Evolutionary conservation across 371 early-diverging fungal species (phyloP).

Genomic region (Phascolomyces articulosus): DNA sequence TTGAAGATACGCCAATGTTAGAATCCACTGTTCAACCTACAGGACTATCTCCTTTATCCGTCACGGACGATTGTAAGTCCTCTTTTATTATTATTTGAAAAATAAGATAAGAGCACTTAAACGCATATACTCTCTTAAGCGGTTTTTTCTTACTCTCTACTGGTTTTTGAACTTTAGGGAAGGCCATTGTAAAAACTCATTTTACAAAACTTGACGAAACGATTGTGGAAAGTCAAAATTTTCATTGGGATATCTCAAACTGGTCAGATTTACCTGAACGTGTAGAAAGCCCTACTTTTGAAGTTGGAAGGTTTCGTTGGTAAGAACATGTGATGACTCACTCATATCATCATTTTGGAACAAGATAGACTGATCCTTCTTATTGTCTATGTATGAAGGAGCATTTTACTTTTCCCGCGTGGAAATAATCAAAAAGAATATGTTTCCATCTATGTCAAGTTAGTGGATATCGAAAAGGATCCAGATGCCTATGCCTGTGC

Average conservation of each 20-base stretch:
- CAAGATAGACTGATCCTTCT: too few relatives aligned
- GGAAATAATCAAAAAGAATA: not conserved
- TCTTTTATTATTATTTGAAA: not conserved
- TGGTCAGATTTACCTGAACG: slow-evolving; percentile 28
- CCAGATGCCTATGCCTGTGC: slow-evolving; percentile 1
- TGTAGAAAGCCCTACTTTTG: not conserved
- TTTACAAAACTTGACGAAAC: slow-evolving; percentile 33
- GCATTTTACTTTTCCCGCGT: not conserved
- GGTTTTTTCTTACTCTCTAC: not conserved
- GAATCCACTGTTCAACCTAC: not conserved
- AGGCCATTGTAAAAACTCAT: not conserved
- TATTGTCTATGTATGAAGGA: not conserved
- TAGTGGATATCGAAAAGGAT: not conserved
- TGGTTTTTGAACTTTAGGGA: not conserved
- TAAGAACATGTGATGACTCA: not conserved
- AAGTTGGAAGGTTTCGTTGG: slow-evolving; percentile 6
- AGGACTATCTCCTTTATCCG: not conserved
- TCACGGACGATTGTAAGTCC: not conserved
- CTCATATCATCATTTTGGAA: too few relatives aligned
- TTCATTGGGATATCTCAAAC: slow-evolving; percentile 54
- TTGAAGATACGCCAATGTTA: not conserved
- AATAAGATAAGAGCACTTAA: not conserved
- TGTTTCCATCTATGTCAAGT: not conserved
- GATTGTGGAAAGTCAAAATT: slow-evolving; percentile 35
- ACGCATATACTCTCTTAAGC: too few relatives aligned